A percentile compares a stretch with the other conserved stretches of the same genome.
phyloP scores from a whole-genome alignment of 495 filamentous ascomycete genomes.

The Penicillium chermesinum region DNA sequence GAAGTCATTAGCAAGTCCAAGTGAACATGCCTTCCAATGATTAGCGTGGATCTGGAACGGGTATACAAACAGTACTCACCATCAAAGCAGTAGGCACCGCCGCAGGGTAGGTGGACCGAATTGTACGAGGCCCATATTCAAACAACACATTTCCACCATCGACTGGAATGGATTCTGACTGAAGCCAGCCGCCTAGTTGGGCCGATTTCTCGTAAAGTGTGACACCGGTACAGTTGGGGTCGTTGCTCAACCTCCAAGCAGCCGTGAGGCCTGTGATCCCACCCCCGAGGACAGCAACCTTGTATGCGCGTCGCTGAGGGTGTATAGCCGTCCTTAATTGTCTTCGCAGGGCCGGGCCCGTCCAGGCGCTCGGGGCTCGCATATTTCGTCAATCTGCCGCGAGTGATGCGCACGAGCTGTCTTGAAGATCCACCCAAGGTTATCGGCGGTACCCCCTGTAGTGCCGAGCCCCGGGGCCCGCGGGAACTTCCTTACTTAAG shows the following conservation, averaged over 20 bases:
- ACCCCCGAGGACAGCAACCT: conserved; percentile 74
- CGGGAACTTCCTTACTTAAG: neutral
- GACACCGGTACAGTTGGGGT: conserved; percentile 55
- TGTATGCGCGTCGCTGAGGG: conserved; percentile 24
- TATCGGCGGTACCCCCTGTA: no score
- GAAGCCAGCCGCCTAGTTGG: conserved; percentile 79
- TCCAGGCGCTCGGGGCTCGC: conserved; percentile 24
- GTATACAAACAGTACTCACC: conserved; percentile 35
- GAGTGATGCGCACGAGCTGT: neutral
- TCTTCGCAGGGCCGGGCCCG: conserved; percentile 14
- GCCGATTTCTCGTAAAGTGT: conserved; percentile 71
- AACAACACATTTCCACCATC: conserved; percentile 60
- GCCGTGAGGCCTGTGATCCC: conserved; percentile 86
- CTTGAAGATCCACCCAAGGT: neutral
- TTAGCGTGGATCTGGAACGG: neutral
- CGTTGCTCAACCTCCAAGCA: conserved; percentile 65
- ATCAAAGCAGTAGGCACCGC: conserved; percentile 50
- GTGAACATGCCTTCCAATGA: conserved; percentile 7
- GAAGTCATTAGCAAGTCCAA: conserved; percentile 60
- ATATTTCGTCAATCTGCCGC: conserved; percentile 20
- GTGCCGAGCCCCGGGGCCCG: neutral
- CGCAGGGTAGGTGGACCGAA: conserved; percentile 50
- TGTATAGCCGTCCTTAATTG: conserved; percentile 17
- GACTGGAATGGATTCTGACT: conserved; percentile 61
- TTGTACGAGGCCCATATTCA: conserved; percentile 79